phyloP scores from a whole-genome alignment of 2,329 filamentous ascomycete genomes.

The Xylaria multiplex region DNA sequence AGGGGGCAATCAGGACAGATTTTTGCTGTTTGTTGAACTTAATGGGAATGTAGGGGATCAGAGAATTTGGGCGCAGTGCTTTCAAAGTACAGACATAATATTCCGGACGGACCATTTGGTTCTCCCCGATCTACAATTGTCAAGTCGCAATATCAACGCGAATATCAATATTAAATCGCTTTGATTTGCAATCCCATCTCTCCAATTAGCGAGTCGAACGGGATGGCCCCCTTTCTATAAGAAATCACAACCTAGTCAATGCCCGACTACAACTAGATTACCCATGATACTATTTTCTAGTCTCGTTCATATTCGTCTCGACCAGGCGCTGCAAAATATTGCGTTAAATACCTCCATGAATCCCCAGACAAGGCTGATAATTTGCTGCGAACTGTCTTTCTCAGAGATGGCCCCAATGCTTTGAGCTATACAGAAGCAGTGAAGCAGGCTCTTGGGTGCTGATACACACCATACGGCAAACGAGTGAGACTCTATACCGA shows the following conservation, averaged over 20 bases:
- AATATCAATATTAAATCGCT: slow-evolving; percentile 34
- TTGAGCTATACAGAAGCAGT: not conserved
- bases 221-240: slow-evolving; percentile 3
- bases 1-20: slow-evolving; percentile 24
- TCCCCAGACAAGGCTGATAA: not conserved
- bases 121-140: slow-evolving; percentile 21
- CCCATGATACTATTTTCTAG: not conserved
- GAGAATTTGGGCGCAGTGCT: slow-evolving; percentile 33
- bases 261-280: not conserved
- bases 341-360: not conserved
- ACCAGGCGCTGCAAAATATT: not conserved
- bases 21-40: slow-evolving; percentile 36
- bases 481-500: not conserved
- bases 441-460: not conserved
- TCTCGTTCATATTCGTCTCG: not conserved
- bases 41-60: slow-evolving; percentile 32
- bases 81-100: slow-evolving; percentile 24
- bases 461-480: not conserved
- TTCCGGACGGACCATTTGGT: slow-evolving; percentile 12
- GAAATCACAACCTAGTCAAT: not conserved
- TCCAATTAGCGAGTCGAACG: not conserved
- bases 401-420: not conserved
- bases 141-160: slow-evolving; percentile 21
- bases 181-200: slow-evolving; percentile 19
- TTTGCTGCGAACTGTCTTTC: not conserved